These are phyloP conservation scores for Emericellopsis terricola DNA, from an alignment of 495 filamentous ascomycete genomes.

Conservation along the genomic window DNA sequence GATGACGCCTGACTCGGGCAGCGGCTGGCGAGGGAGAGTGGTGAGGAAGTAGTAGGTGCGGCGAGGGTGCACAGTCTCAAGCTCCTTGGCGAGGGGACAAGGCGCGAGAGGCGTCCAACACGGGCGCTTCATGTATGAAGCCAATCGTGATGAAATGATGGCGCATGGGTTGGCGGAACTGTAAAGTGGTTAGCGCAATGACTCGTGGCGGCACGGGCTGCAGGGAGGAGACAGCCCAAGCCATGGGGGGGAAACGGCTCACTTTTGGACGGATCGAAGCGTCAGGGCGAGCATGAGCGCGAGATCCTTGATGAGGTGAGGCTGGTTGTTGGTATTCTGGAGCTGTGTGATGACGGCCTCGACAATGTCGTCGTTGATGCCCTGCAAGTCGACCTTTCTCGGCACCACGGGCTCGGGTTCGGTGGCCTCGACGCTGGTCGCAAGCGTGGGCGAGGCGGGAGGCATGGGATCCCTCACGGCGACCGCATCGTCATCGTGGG, in stretches of 20 bases:
- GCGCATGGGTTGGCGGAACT: constrained; percentile 93
- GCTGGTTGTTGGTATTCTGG: constrained; percentile 80
- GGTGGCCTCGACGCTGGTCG: constrained; percentile 17
- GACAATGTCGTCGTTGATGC: constrained; percentile 90
- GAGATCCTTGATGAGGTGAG: constrained; percentile 88
- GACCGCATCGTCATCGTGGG: constrained; percentile 26
- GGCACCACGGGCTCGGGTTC: constrained; percentile 10
- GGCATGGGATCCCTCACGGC: constrained; percentile 61
- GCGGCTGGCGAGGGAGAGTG: constrained; percentile 61
- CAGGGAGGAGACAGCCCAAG: neutral
- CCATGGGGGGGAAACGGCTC: constrained; percentile 14
- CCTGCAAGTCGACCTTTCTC: constrained; percentile 59
- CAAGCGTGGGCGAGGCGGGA: constrained; percentile 55
- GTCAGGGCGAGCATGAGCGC: constrained; percentile 58
- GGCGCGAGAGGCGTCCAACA: constrained; percentile 62
- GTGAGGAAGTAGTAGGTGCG: constrained; percentile 94
- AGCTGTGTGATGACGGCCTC: constrained; percentile 80
- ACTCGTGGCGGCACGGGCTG: neutral
- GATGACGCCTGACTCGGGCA: constrained; percentile 45
- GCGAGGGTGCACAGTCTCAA: constrained; percentile 79
- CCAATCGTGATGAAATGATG: constrained; percentile 81
- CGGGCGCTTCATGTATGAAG: constrained; percentile 72
- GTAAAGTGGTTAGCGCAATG: constrained; percentile 15
- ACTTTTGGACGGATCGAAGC: constrained; percentile 83
- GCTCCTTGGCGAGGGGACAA: constrained; percentile 82